Conservation (phyloP, 306 rosid species). For the Dalbergia cultrata region DNA sequence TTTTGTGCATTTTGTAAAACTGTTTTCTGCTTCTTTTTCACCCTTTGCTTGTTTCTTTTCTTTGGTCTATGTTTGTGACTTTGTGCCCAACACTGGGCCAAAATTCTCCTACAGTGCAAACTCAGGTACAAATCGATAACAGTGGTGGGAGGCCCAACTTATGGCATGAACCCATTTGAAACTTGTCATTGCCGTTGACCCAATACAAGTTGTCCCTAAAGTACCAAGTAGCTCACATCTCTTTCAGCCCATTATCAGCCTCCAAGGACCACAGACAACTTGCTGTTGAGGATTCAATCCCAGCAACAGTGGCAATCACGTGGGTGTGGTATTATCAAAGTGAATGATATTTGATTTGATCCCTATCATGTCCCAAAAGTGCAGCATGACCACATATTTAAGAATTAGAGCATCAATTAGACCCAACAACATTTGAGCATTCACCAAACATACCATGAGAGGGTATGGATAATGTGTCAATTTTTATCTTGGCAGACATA, state of each 20-base stretch:
- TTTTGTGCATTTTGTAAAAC: too few species aligned
- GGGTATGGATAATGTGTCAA: constrained; percentile 35
- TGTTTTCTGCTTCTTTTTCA: too few species aligned
- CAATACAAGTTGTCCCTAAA: neutral
- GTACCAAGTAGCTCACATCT: constrained; percentile 31
- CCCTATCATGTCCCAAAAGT: constrained; percentile 38
- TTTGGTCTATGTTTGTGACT: too few species aligned
- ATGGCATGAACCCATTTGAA: neutral
- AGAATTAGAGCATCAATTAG: constrained; percentile 3
- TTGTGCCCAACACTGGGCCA: neutral
- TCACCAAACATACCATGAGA: constrained; percentile 54
- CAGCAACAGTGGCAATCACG: constrained; percentile 25
- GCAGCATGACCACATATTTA: constrained; percentile 32
- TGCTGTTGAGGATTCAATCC: constrained; percentile 37
- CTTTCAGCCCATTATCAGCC: constrained; percentile 32
- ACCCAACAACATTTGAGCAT: constrained; percentile 41
- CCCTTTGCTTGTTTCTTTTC: too few species aligned
- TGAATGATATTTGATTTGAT: constrained; percentile 29
- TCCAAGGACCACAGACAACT: constrained; percentile 46
- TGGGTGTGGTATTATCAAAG: constrained; percentile 30
- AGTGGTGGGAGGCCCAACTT: neutral
- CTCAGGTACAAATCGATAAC: neutral
- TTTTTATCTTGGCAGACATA: constrained; percentile 48
- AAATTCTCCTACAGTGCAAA: neutral
- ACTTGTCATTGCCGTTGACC: neutral